Percentiles rank a stretch among this genome's conserved stretches.
phyloP scores from a whole-genome alignment of 202 grass and related monocot genomes.

The Musa balbisiana region DNA sequence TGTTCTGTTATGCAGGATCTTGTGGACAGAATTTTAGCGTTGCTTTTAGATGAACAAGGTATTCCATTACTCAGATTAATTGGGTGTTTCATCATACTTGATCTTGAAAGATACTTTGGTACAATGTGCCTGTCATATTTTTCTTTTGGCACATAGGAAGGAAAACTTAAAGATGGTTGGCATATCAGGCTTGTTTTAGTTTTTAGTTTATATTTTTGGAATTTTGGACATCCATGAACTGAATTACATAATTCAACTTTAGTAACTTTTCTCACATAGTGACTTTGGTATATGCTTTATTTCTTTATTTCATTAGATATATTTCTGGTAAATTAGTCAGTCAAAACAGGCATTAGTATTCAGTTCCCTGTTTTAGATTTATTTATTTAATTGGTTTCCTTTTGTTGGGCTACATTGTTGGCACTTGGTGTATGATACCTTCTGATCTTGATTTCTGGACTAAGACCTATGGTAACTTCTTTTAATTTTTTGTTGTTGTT shows the following conservation, averaged over 20 bases:
- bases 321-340: neutral
- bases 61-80: neutral
- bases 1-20: constrained; percentile 44
- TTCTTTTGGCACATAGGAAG: neutral
- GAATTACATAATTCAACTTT: too few relatives aligned
- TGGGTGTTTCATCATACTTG: constrained; percentile 6
- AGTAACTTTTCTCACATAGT: too few relatives aligned
- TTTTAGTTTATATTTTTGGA: too few relatives aligned
- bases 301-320: neutral
- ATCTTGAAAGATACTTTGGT: neutral
- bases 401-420: neutral
- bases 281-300: neutral
- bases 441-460: neutral
- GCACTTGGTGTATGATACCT: neutral
- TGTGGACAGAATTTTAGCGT: constrained; percentile 42
- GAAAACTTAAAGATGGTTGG: too few relatives aligned
- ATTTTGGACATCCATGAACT: too few relatives aligned
- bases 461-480: neutral
- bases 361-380: neutral
- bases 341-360: too few relatives aligned
- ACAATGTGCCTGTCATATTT: neutral
- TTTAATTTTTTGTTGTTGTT: neutral
- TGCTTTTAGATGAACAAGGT: constrained; percentile 48
- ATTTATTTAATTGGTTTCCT: neutral
- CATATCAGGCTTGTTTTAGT: too few relatives aligned